A percentile compares a stretch with the other conserved stretches of the same genome.
These are phyloP conservation scores for Coemansia biformis DNA, from an alignment of 192 early-diverging fungal species.

Conservation along the genomic window DNA sequence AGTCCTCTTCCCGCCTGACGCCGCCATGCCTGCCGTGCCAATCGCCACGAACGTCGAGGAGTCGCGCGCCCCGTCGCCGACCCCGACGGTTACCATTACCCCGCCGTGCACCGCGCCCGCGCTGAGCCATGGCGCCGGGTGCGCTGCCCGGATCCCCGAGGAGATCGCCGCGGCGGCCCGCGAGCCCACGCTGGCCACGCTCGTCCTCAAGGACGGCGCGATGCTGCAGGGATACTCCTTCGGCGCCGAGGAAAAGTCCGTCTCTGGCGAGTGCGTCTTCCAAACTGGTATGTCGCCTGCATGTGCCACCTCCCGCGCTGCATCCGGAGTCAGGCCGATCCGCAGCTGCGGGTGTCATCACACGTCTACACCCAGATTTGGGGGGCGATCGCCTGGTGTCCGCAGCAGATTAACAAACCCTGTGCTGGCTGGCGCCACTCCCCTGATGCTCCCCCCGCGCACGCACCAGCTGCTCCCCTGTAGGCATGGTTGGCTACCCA, in stretches of 20 bases:
- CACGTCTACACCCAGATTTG: too few relatives aligned
- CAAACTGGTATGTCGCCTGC: constrained; percentile 75
- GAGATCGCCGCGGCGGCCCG: constrained; percentile 37
- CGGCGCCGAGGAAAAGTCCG: constrained; percentile 76
- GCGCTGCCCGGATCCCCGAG: constrained; percentile 35
- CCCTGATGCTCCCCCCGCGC: too few relatives aligned
- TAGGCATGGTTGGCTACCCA: constrained; percentile 96
- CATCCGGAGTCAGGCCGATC: too few relatives aligned
- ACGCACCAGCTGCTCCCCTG: background rate
- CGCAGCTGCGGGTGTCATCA: too few relatives aligned
- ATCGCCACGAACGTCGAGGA: constrained; percentile 48
- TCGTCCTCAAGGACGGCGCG: constrained; percentile 82
- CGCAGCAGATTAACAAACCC: too few relatives aligned
- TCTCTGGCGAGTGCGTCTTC: constrained; percentile 97
- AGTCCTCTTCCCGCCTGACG: too few relatives aligned
- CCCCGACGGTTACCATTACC: constrained; percentile 19
- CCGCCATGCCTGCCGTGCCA: constrained; percentile 36
- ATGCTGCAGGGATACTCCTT: constrained; percentile 89
- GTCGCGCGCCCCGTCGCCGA: constrained; percentile 41
- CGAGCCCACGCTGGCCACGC: constrained; percentile 52
- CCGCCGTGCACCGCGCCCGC: constrained; percentile 45
- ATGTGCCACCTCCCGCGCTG: background rate
- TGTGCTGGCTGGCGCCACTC: too few relatives aligned
- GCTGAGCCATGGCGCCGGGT: constrained; percentile 31
- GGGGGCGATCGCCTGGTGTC: too few relatives aligned